Evolutionary conservation across 768 basidiomycete species (phyloP), one percentile per base, ranked within the genome.

Genomic region (Naganishia randhawae): DNA sequence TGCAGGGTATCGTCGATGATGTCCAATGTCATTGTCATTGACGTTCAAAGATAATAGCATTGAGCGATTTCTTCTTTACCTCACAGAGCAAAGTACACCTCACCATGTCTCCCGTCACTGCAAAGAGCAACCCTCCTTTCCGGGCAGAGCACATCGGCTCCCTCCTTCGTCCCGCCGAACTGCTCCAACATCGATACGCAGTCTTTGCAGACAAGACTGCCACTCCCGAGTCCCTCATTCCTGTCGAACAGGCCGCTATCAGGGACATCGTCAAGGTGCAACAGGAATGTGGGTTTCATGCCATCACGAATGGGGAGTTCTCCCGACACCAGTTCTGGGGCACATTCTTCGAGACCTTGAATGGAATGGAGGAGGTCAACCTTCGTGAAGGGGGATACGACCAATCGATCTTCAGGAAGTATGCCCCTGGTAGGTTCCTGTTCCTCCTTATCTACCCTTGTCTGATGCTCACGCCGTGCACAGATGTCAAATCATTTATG

Each of bases 281-380:
- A 74, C 82, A 81, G 64, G 82, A 85, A 39, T 74, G 83, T 4
- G 86, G 86, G 27, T 83, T 87, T 69, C 84, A 83, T 74, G 82
- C 82, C n/a, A 83, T 87, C 65, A 87, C 86, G 19, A 86, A 87
- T 71, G 87, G 87, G 50, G 86, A 88, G 77, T 81, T 80, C 72
- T 55, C 63, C 29, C 80, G 65, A 29, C 65, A 66, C 42, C 65
- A 83, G 78, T 88, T 86, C 76, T 87, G 82, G 65, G 85, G 88
- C 52, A 87, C 87, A 22, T 85, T 88, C 33, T 87, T 87, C 75
- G 84, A 88, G 72, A 86, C 84, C 63, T 77, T 89, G 45, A 84
- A 86, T 57, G 87, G 87, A 54, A 87, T 88, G 85, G 65, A 66
- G 37, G 65, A 66, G 51, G 82, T 64, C n/a, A 71, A 71, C 81